Base-by-base conservation (phyloP, 495 filamentous ascomycete genomes). In the Xylaria scruposa region DNA sequence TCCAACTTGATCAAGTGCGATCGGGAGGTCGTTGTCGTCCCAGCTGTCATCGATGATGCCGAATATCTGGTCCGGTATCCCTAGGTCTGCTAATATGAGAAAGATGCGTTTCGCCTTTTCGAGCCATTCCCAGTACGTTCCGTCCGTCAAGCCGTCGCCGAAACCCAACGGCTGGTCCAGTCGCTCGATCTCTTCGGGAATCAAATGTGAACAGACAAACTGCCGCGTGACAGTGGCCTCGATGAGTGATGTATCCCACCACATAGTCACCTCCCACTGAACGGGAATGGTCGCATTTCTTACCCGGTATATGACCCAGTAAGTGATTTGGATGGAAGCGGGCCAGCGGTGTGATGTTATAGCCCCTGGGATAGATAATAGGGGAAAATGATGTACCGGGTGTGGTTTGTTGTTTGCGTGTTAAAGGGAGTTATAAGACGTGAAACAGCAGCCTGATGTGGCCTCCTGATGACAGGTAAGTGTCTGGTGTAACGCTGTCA, bases 71-170 rank as follows among this genome's bases (percentile, higher is more conserved):
- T 94, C 91, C 0, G 95, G 91, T 15, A 94, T 88, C 0, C 91
- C 93, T 62, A 97, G 85, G 69, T 95, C 91, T 51, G 90, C 85
- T 42, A 97, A 86, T 42, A 94, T 92, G 42, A 98, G 86, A 74
- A 97, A 98, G 66, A 97, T 87, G 68, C 90, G 88, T 73, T 88
- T 91, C 4, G 93, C 91, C 74, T 91, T 92, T 8, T 33, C 83
- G 63, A 98, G 97, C 92, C 93, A 97, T 74, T 97, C 95, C 81
- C 93, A 90, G 77, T 97, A 98, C 1, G 94, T 97, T 73, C 93
- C 91, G 75, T 94, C 93, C 1, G 94, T 97, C 73, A 98, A 80
- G 15, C 91, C 93, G 76, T 95, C 94, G n/a, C 94, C 94, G 81
- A 96, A 97, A 21, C 87, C 87, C 46, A 95, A 81, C 0, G 90